A percentile compares a stretch with the other conserved stretches of the same genome.
phyloP scores from a whole-genome alignment of 2,329 filamentous ascomycete genomes.

The Neocucurbitaria cava region DNA sequence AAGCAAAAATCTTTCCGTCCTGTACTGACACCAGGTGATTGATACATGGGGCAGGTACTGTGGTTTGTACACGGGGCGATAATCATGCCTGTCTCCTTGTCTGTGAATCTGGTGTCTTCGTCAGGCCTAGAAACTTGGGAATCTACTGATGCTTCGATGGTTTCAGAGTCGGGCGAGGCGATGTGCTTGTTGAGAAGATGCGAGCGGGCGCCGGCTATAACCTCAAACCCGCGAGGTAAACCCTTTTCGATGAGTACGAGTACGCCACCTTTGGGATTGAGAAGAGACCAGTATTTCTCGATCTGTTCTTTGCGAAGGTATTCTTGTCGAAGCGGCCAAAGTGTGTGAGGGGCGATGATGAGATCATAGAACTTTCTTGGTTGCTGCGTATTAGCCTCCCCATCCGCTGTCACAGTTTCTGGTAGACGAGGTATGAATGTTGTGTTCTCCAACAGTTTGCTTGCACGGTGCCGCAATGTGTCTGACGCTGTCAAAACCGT shows the following conservation, averaged over 20 bases:
- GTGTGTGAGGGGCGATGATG: constrained; percentile 84
- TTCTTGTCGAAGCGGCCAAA: constrained; percentile 78
- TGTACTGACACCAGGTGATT: constrained; percentile 68
- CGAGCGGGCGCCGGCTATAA: constrained; percentile 82
- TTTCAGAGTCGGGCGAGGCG: constrained; percentile 62
- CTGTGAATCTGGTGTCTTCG: constrained; percentile 39
- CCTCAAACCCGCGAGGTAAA: constrained; percentile 88
- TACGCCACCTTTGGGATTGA: constrained; percentile 84
- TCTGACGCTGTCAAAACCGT: constrained; percentile 82
- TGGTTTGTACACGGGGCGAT: constrained; percentile 83
- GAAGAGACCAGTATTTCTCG: constrained; percentile 86
- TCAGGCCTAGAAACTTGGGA: constrained; percentile 52
- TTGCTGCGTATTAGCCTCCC: constrained; percentile 43
- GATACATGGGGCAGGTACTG: constrained; percentile 86
- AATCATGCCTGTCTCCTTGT: constrained; percentile 68
- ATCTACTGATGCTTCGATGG: constrained; percentile 46
- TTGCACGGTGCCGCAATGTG: constrained; percentile 75
- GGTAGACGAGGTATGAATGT: constrained; percentile 92
- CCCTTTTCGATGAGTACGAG: constrained; percentile 91
- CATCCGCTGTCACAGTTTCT: constrained; percentile 75
- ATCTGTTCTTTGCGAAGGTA: constrained; percentile 79
- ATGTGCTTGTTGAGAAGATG: constrained; percentile 80
- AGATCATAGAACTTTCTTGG: constrained; percentile 82
- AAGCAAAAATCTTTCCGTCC: constrained; percentile 91
- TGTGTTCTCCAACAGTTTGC: constrained; percentile 81